Base-by-base conservation (phyloP, 768 basidiomycete genomes). In the Lentinula detonsa region DNA sequence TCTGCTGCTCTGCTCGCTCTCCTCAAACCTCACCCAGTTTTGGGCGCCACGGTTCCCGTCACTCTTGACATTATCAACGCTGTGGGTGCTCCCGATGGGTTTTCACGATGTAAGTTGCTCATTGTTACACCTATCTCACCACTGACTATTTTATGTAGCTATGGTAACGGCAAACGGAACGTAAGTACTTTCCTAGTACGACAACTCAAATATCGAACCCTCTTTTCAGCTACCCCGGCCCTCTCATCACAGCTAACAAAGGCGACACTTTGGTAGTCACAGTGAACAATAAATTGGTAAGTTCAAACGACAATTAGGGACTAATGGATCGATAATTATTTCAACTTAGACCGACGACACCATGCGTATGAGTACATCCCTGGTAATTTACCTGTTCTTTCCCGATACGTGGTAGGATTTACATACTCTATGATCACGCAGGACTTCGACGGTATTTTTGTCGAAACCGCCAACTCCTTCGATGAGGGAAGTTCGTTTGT, bases 1-100 rank as follows among this genome's bases (percentile, higher is more conserved):
- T 45, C 34, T 57, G 40, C 42, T 45, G 42, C 33, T 13, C 56
- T 48, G 0, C 21, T 48, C 16, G 21, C 46, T 48, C 46, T 48
- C n/a, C n/a, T 57, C 28, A 34, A 21, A 28, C 23, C 55, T 56
- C 31, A 23, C 28, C 42, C 42, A n/a, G 40, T 13, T 35, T 31
- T 18, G 23, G 45, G 56, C 16, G 56, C 56, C 16, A 35, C 18
- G 9, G 42, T 48, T 16, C 40, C 81, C 80, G 62, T 71, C 42
- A 70, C 69, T 11, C 53, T 54, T 23, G 53, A 75, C 61, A 68
- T 80, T 52, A 63, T 65, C 37, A 81, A 80, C 66, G 70, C 70
- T 51, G 60, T 71, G 11, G 71, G 81, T 46, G 70, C 76, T 8
- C 81, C 81, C 1, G 79, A 81, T 66, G 80, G 80, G 35, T 78